phyloP scores from a whole-genome alignment of 352 stramenopile genomes.

The Globisporangium recalcitrans region DNA sequence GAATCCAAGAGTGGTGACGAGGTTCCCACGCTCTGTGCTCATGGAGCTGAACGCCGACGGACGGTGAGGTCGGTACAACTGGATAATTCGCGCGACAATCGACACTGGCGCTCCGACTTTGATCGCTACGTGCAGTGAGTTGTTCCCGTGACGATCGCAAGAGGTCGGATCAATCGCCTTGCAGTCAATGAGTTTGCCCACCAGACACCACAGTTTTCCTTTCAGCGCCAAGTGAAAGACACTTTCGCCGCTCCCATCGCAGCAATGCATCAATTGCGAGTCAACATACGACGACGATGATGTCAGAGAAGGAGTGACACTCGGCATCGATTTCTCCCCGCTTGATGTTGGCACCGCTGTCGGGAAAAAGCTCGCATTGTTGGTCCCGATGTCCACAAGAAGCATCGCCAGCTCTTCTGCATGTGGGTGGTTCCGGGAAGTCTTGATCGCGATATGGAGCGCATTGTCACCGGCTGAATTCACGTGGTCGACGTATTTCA shows the following conservation, averaged over 20 bases:
- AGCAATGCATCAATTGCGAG: constrained; percentile 34
- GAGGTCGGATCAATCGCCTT: constrained; percentile 39
- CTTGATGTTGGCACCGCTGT: not conserved
- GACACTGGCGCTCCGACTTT: constrained; percentile 45
- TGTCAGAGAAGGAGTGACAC: not conserved
- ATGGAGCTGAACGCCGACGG: constrained; percentile 18
- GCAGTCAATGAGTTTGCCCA: constrained; percentile 40
- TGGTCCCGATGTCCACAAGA: constrained; percentile 36
- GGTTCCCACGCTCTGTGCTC: constrained; percentile 14
- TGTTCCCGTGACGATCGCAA: constrained; percentile 45
- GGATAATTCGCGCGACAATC: constrained; percentile 38
- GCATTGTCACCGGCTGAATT: constrained; percentile 60
- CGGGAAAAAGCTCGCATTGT: constrained; percentile 10
- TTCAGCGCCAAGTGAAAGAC: constrained; percentile 59
- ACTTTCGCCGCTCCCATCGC: constrained; percentile 42
- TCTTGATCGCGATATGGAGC: constrained; percentile 67
- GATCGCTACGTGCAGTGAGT: constrained; percentile 57
- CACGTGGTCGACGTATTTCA: constrained; percentile 51
- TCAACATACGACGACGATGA: constrained; percentile 15
- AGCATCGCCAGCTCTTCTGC: constrained; percentile 26
- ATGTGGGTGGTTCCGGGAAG: constrained; percentile 13
- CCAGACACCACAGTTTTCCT: constrained; percentile 55
- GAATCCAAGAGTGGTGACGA: constrained; percentile 24
- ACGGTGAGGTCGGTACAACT: constrained; percentile 31
- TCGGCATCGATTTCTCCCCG: constrained; percentile 4